phyloP scores from a whole-genome alignment of 768 basidiomycete species.

The Russula abietina region DNA sequence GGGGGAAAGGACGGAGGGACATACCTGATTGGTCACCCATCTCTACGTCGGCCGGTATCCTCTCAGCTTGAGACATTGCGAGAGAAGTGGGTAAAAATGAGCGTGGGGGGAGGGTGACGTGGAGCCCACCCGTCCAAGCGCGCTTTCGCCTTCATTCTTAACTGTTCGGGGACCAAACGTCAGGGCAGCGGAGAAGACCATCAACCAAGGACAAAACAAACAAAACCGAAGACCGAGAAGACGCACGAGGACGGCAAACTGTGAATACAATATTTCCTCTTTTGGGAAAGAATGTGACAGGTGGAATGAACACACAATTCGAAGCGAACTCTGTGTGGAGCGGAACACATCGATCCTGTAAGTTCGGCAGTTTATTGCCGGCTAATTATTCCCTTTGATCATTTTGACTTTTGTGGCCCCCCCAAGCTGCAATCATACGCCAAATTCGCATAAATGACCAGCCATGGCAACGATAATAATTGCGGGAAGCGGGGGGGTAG shows the following conservation, averaged over 20 bases:
- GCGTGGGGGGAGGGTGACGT: neutral
- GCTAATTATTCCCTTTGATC: neutral
- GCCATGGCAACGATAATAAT: neutral
- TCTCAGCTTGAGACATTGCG: neutral
- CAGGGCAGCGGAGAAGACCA: neutral
- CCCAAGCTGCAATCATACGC: neutral
- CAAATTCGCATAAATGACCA: neutral
- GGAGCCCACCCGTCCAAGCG: neutral
- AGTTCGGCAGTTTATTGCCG: neutral
- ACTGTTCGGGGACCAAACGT: neutral
- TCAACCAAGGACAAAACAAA: neutral
- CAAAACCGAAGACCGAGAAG: neutral
- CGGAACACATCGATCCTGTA: no score
- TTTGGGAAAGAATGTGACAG: neutral
- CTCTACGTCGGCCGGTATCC: neutral
- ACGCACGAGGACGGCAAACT: no score
- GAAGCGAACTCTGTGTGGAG: neutral
- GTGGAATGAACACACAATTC: neutral
- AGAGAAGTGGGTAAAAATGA: neutral
- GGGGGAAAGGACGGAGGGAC: neutral
- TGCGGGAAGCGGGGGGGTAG: neutral
- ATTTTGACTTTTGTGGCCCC: neutral
- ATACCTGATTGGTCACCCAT: neutral
- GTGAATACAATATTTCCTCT: constrained; percentile 1
- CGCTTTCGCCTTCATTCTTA: neutral